phyloP scores from a whole-genome alignment of 768 basidiomycete species.

The Suillus subalutaceus region DNA sequence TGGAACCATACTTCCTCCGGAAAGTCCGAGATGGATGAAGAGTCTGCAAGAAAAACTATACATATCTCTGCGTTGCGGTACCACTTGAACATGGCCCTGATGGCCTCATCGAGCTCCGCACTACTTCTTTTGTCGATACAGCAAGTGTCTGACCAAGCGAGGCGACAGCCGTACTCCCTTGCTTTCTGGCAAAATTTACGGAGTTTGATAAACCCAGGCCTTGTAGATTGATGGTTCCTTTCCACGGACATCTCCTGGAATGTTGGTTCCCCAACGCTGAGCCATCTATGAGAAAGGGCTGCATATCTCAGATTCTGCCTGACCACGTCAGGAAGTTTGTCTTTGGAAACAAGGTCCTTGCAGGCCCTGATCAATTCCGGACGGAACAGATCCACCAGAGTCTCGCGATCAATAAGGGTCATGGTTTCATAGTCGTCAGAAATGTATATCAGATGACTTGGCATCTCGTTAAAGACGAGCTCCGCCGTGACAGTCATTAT shows the following conservation, averaged over 20 bases:
- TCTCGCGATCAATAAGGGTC: background rate
- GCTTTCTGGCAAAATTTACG: slow-evolving; percentile 19
- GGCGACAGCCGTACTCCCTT: slow-evolving; percentile 16
- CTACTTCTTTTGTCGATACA: slow-evolving; percentile 33
- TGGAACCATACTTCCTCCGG: slow-evolving; percentile 27
- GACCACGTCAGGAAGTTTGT: background rate
- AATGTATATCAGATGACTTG: slow-evolving; percentile 11
- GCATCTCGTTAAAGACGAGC: slow-evolving; percentile 10
- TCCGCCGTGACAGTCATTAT: slow-evolving; percentile 5
- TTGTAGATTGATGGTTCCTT: background rate
- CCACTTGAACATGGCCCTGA: slow-evolving; percentile 30
- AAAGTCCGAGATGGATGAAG: slow-evolving; percentile 11
- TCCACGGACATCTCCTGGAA: slow-evolving; percentile 10
- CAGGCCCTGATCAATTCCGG: background rate
- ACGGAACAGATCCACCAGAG: slow-evolving; percentile 3
- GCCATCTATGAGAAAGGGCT: slow-evolving; percentile 9
- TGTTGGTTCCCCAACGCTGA: slow-evolving; percentile 1
- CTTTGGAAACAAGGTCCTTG: slow-evolving; percentile 3
- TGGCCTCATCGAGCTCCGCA: slow-evolving; percentile 32
- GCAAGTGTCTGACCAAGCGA: slow-evolving; percentile 30
- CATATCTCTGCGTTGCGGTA: slow-evolving; percentile 28
- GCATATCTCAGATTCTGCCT: slow-evolving; percentile 4
- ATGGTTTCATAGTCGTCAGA: background rate
- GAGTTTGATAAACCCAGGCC: slow-evolving; percentile 19
- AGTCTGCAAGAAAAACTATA: slow-evolving; percentile 20